Base-by-base conservation (phyloP, 768 basidiomycete species). In the Grammothele lineata region DNA sequence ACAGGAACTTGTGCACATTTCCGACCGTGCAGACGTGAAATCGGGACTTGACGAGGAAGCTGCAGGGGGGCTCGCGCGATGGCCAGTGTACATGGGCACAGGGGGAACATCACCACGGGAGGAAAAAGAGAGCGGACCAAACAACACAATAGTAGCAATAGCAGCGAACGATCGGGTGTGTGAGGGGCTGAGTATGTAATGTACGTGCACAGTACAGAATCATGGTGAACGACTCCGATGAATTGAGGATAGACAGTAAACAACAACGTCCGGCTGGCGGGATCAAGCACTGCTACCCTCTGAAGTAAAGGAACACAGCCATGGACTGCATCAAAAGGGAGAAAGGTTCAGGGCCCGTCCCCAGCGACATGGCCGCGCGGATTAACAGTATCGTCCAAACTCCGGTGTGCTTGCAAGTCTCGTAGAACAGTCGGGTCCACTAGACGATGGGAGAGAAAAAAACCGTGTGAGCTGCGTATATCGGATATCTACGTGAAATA, bases 341-440 rank as follows among this genome's bases (percentile, higher is more conserved):
- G 48, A 22, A 12, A 10, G 11, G 21, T 40, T 21, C 40, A n/a
- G 33, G 50, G 19, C 32, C 48, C 26, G 14, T 25, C 23, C 33
- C 43, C 42, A 14, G 49, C 45, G 12, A 43, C 34, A 37, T 35
- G 40, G 24, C 48, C 48, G 24, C 51, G 53, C 22, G 57, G 32
- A 18, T 35, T 38, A 26, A 55, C 57, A 22, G 51, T 48, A 45
- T 62, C 83, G 37, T 91, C 88, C 55, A 91, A 72, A 70, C 87
- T 90, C 62, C 86, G 75, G 62, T 92, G 91, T 14, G 85, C 84
- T 68, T 92, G 90, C 47, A 92, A 71, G 66, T 95, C 92, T 30
- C 85, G 85, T 55, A 94, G 69, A 23, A 95, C 92, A 38, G 82
- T 81, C 2, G 92, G 90, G 66, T 94, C 92, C 60, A 94, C 88